Percentiles rank a stretch among this genome's conserved stretches.
Evolutionary conservation across 2,329 filamentous ascomycete genomes (phyloP).

Genomic region (Pseudogymnoascus sp.): DNA sequence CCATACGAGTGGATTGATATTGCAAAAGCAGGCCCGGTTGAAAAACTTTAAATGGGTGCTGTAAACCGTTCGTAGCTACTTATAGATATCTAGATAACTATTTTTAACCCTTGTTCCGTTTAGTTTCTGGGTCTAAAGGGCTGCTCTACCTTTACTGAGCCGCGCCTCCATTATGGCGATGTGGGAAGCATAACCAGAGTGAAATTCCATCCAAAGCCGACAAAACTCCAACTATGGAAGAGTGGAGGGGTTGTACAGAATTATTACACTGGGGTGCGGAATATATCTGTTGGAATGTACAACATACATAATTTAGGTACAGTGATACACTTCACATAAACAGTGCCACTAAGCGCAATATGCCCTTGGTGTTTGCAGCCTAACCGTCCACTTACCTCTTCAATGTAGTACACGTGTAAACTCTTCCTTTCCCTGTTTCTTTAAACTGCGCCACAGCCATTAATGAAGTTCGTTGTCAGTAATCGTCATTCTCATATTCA

Average conservation of each 20-base stretch:
- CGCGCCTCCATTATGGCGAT: too few species aligned
- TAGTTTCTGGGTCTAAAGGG: background rate
- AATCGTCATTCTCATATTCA: background rate
- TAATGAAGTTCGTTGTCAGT: background rate
- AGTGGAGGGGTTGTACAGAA: background rate
- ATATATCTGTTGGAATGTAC: background rate
- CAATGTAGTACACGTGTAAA: too few species aligned
- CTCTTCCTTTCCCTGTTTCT: background rate
- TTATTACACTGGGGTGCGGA: background rate
- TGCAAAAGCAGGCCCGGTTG: background rate
- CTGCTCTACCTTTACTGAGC: background rate
- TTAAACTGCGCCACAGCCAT: background rate
- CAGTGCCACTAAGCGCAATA: too few species aligned
- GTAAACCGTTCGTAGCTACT: background rate
- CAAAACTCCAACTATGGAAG: too few species aligned
- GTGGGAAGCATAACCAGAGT: too few species aligned
- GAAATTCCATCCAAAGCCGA: too few species aligned
- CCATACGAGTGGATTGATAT: constrained; percentile 36
- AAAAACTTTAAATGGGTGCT: background rate
- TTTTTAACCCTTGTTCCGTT: background rate
- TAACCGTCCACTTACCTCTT: too few species aligned
- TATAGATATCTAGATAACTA: background rate
- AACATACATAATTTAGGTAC: background rate
- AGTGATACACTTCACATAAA: background rate
- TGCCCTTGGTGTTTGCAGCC: too few species aligned